A percentile compares a stretch with the other conserved stretches of the same genome.
Conservation (phyloP, 106 monocot species). For the Acanthochlamys bracteata region DNA sequence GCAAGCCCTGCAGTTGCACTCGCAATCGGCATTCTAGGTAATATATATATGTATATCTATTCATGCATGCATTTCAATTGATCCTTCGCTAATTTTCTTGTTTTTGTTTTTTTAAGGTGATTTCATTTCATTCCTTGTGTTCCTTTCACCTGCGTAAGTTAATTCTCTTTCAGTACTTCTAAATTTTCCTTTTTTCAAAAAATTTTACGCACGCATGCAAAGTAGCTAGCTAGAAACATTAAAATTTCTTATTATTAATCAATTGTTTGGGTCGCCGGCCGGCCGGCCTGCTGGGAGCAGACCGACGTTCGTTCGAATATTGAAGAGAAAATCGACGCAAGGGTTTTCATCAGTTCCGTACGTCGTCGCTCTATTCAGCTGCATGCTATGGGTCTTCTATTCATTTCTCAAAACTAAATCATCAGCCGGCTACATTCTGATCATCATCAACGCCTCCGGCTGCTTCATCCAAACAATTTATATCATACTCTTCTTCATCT, state of each 20-base stretch:
- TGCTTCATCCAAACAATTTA: constrained; percentile 63
- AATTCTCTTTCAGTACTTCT: background rate
- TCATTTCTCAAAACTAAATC: constrained; percentile 41
- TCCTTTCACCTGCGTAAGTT: constrained; percentile 46
- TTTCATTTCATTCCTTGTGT: constrained; percentile 45
- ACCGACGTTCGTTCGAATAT: constrained; percentile 58
- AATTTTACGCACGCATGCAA: too few relatives aligned
- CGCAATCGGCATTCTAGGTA: too few relatives aligned
- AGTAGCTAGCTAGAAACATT: too few relatives aligned
- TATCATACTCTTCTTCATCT: constrained; percentile 48
- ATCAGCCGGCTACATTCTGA: constrained; percentile 42
- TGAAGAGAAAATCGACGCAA: constrained; percentile 48
- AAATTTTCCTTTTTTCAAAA: background rate
- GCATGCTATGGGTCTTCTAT: constrained; percentile 74
- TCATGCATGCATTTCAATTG: too few relatives aligned
- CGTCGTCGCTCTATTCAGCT: constrained; percentile 54
- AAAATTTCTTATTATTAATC: background rate
- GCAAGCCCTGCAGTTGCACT: too few relatives aligned
- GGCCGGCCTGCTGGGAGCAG: constrained; percentile 18
- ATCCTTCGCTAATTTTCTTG: background rate
- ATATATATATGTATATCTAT: too few relatives aligned
- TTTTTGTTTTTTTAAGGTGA: constrained; percentile 22
- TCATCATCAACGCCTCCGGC: constrained; percentile 69
- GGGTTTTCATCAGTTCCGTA: constrained; percentile 69
- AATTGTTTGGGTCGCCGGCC: background rate